Conservation (phyloP, 257 asterid genomes). For the Agastache rugosa region DNA sequence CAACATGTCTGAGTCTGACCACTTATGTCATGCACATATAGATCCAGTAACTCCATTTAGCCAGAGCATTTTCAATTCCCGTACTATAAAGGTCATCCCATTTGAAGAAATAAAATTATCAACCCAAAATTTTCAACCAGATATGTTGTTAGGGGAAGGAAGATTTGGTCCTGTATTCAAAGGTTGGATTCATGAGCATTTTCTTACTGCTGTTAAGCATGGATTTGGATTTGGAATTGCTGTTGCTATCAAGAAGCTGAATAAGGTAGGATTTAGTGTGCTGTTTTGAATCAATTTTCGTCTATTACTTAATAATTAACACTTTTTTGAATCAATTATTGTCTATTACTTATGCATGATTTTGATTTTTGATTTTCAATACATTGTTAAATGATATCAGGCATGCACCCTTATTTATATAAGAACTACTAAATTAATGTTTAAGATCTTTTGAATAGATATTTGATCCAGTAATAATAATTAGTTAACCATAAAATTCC, state of each 20-base stretch:
- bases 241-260: constrained; percentile 20
- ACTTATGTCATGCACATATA: not conserved
- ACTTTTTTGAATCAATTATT: too few species aligned
- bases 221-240: constrained; percentile 36
- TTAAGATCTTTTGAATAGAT: too few species aligned
- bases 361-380: too few species aligned
- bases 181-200: constrained; percentile 27
- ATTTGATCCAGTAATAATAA: too few species aligned
- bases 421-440: too few species aligned
- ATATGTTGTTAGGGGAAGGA: not conserved
- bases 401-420: too few species aligned
- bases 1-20: not conserved
- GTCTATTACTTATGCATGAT: too few species aligned
- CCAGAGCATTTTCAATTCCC: not conserved
- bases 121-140: not conserved
- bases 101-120: constrained; percentile 14
- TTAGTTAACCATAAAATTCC: too few species aligned
- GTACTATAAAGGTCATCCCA: not conserved
- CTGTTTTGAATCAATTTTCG: too few species aligned
- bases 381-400: too few species aligned
- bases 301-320: too few species aligned
- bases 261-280: not conserved
- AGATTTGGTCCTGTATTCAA: constrained; percentile 9
- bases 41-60: not conserved
- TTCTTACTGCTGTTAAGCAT: constrained; percentile 15